Evolutionary conservation across 495 filamentous ascomycete species (phyloP), one percentile per base, ranked within the genome.

Genomic region (Aspergillus ellipticus): DNA sequence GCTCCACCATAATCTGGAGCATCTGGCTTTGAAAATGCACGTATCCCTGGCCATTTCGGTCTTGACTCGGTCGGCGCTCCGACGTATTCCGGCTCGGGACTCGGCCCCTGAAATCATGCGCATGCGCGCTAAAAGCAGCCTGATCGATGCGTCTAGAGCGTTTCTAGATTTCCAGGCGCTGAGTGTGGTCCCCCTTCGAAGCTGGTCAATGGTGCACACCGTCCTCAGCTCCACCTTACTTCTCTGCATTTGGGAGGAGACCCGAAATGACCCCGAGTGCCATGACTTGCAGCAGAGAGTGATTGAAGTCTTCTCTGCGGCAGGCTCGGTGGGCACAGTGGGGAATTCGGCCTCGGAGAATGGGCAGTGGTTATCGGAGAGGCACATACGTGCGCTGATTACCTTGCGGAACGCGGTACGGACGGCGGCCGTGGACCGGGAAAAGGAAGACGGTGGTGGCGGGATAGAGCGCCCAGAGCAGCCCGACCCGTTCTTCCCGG

Each of bases 171-270:
- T 70, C 22, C 66, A 72, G 26, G 65, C 66, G 0, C 56, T 73
- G 1, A 72, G 69, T 17, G 58, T 70, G 19, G 66, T 73, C 0
- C 72, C 70, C 0, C 31, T 72, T 9, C 57, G 72, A 0, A 74
- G 53, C 26, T 73, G 70, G 68, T 75, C 70, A 0, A 75, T 75
- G 70, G 63, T 73, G 9, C 69, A 72, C 53, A 70, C 70, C 0
- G 72, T 68, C 4, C 48, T 73, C 0, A 73, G 68, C 42, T 75
- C 72, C 0, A 72, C 70, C 0, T 45, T 75, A 13, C 62, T 75
- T 3, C 67, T 75, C 8, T 71, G 68, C 22, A 72, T 71, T 31
- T 75, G 70, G 72, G 64, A 70, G 39, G 70, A 72, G 41, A 75
- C 72, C 0, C 63, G 67, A 2, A 61, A 71, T 51, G 69, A 75